Percentiles rank a stretch among this genome's conserved stretches.
Conservation (phyloP, 371 early-diverging fungal genomes). For the Mycotypha africana region DNA sequence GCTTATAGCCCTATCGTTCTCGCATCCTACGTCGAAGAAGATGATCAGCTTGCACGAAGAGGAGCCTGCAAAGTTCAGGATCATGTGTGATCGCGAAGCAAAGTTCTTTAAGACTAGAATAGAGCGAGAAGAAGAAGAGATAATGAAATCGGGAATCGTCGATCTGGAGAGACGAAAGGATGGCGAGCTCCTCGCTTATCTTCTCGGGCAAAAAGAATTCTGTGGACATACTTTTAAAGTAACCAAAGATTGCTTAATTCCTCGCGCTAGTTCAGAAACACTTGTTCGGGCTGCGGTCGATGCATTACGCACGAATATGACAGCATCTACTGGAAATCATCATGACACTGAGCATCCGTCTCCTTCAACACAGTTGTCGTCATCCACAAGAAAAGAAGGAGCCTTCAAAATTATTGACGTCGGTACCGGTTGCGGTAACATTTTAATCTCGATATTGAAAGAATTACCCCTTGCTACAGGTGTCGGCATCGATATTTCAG, state of each 20-base stretch:
- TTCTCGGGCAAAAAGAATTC: constrained; percentile 58
- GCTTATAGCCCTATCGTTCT: constrained; percentile 38
- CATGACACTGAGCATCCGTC: no score
- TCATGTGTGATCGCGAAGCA: constrained; percentile 52
- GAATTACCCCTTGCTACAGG: constrained; percentile 28
- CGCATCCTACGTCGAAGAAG: constrained; percentile 26
- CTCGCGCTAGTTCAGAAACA: constrained; percentile 64
- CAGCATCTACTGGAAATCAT: not conserved
- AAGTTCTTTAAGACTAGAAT: constrained; percentile 46
- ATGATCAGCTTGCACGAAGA: constrained; percentile 14
- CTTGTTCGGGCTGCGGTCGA: constrained; percentile 46
- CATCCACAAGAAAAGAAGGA: not conserved
- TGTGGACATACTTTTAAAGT: constrained; percentile 53
- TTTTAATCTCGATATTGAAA: constrained; percentile 55
- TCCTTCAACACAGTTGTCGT: not conserved
- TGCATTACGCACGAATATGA: not conserved
- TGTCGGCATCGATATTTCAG: constrained; percentile 63
- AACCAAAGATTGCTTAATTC: constrained; percentile 62
- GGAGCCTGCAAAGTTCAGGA: constrained; percentile 47
- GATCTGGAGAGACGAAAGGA: constrained; percentile 23
- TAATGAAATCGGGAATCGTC: constrained; percentile 33
- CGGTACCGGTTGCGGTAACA: constrained; percentile 75
- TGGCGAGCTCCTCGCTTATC: constrained; percentile 51
- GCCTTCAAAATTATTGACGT: constrained; percentile 53
- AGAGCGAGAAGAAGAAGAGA: constrained; percentile 42